These are phyloP conservation scores for Hexamita inflata DNA, from an alignment of 208 protist species.

Conservation along the genomic window DNA sequence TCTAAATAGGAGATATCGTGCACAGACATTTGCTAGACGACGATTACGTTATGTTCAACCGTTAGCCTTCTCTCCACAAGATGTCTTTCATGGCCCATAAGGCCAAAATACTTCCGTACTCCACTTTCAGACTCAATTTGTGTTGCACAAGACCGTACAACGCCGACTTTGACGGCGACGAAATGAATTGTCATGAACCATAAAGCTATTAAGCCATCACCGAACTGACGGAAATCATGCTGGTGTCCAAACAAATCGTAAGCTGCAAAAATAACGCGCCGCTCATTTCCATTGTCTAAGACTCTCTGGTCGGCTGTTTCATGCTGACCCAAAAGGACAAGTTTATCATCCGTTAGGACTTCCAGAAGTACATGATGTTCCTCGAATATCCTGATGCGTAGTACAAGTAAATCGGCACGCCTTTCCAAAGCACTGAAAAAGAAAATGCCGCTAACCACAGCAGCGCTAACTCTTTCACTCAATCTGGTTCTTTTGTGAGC, in stretches of 20 bases:
- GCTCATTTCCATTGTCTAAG: slow-evolving; percentile 98
- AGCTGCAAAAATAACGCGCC: slow-evolving; percentile 87
- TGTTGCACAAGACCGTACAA: slow-evolving; percentile 84
- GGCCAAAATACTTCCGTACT: slow-evolving; percentile 74
- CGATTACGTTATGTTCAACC: slow-evolving; percentile 97
- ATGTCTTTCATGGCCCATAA: slow-evolving; percentile 99
- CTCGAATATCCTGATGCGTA: slow-evolving; percentile 59
- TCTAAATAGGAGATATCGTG: slow-evolving; percentile 55
- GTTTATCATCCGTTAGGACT: slow-evolving; percentile 78
- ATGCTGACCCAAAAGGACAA: slow-evolving; percentile 79
- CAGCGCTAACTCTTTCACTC: too few species aligned
- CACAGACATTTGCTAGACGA: slow-evolving; percentile 90
- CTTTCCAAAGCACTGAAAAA: too few species aligned
- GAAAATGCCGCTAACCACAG: too few species aligned
- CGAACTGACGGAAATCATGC: slow-evolving; percentile 64
- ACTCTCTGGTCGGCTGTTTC: slow-evolving; percentile 73
- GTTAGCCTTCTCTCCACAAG: slow-evolving; percentile 99
- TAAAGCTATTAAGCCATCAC: slow-evolving; percentile 83
- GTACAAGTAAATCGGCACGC: background rate
- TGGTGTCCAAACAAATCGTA: slow-evolving; percentile 96
- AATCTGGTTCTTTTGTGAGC: too few species aligned
- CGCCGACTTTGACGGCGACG: slow-evolving; percentile 99
- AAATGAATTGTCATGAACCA: slow-evolving; percentile 99
- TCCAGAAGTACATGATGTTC: slow-evolving; percentile 92
- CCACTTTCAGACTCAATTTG: slow-evolving; percentile 95